Percentiles rank a stretch among this genome's conserved stretches.
phyloP scores from a whole-genome alignment of 305 asterid species.

The Fraxinus albicans region DNA sequence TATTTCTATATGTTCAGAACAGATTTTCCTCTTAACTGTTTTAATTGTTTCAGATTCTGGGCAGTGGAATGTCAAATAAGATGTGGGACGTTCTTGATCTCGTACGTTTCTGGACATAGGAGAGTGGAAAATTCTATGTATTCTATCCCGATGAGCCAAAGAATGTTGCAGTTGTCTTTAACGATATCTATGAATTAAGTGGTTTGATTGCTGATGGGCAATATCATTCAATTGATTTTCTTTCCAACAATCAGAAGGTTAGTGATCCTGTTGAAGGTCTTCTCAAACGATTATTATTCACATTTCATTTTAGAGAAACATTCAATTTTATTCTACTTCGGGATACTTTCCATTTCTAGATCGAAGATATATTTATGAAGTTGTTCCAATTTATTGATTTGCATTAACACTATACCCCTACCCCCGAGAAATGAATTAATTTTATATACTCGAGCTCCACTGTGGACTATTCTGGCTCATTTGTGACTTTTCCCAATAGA shows the following conservation, averaged over 20 bases:
- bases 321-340: not conserved
- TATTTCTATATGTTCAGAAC: conserved; percentile 18
- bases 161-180: conserved; percentile 75
- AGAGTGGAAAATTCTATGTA: conserved; percentile 76
- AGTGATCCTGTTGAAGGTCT: conserved; percentile 21
- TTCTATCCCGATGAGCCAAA: conserved; percentile 80
- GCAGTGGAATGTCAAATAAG: conserved; percentile 95
- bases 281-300: not conserved
- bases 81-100: conserved; percentile 98
- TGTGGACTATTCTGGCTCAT: not conserved
- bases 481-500: not conserved
- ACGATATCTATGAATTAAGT: conserved; percentile 67
- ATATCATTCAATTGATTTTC: conserved; percentile 66
- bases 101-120: too few relatives aligned
- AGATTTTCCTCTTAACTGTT: not conserved
- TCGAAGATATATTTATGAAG: not conserved
- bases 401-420: not conserved
- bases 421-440: not conserved
- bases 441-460: not conserved
- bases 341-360: not conserved
- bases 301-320: not conserved
- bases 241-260: conserved; percentile 80
- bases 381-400: not conserved
- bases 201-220: conserved; percentile 79
- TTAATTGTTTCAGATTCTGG: conserved; percentile 60